Percentiles rank a stretch among this genome's conserved stretches.
These are phyloP conservation scores for Powellomyces hirtus DNA, from an alignment of 192 early-diverging fungal species.

Conservation along the genomic window DNA sequence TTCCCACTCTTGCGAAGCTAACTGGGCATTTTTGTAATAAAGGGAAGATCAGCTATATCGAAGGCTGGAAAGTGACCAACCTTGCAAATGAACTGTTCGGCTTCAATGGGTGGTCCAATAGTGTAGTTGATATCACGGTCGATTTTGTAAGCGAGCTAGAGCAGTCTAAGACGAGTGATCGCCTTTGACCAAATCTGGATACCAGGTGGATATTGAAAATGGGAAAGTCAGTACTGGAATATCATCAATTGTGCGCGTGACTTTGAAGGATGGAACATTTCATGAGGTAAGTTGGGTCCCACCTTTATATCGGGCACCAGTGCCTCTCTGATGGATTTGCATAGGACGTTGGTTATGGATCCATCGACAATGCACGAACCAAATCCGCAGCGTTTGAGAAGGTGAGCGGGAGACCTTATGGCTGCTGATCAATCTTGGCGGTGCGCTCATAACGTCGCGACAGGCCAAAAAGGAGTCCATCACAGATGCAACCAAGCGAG, in stretches of 20 bases:
- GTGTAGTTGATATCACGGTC: conserved; percentile 67
- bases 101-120: conserved; percentile 87
- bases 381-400: conserved; percentile 85
- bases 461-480: conserved; percentile 86
- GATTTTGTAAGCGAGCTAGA: conserved; percentile 65
- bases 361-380: conserved; percentile 69
- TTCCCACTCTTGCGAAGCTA: background rate
- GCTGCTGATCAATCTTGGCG: background rate
- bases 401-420: conserved; percentile 36
- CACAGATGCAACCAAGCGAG: conserved; percentile 88
- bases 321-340: background rate
- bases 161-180: conserved; percentile 27
- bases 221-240: conserved; percentile 66
- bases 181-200: background rate
- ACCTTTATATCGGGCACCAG: background rate
- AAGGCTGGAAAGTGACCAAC: conserved; percentile 79
- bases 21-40: background rate
- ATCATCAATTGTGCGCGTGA: conserved; percentile 75
- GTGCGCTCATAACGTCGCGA: background rate
- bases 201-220: conserved; percentile 38
- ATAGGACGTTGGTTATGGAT: conserved; percentile 86
- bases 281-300: conserved; percentile 67
- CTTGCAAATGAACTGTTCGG: conserved; percentile 94
- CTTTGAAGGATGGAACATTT: conserved; percentile 82
- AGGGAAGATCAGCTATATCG: conserved; percentile 70